phyloP scores from a whole-genome alignment of 805 yeast genomes.

The fission yeast (Schizosaccharomyces pombe) region DNA sequence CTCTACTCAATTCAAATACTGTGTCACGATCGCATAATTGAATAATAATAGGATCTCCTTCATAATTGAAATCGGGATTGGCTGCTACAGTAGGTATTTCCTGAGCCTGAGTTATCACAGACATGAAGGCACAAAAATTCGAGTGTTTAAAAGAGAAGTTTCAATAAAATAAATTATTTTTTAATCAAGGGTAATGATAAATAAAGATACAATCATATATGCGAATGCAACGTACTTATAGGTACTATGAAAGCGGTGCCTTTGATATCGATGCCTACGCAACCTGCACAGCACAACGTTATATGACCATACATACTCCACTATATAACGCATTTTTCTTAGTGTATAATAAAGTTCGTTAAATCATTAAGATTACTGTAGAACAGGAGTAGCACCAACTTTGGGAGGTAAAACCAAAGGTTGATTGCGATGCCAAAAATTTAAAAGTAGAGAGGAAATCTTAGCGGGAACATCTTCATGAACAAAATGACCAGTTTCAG shows the following conservation, averaged over 20 bases:
- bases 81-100: not conserved
- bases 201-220: not conserved
- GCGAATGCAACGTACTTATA: not conserved
- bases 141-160: not conserved
- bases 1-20: not conserved
- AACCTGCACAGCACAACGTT: too few relatives aligned
- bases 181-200: too few relatives aligned
- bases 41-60: not conserved
- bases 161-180: too few relatives aligned
- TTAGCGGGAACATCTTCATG: conserved; percentile 73
- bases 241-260: not conserved
- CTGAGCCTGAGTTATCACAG: not conserved
- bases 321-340: too few relatives aligned
- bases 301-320: too few relatives aligned
- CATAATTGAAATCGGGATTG: not conserved
- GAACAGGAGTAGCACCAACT: too few relatives aligned
- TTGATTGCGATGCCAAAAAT: conserved; percentile 2
- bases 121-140: not conserved
- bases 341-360: too few relatives aligned
- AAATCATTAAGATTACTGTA: too few relatives aligned
- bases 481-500: conserved; percentile 73
- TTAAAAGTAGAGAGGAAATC: conserved; percentile 21
- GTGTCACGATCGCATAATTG: not conserved
- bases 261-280: too few relatives aligned
- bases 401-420: not conserved